Conservation (phyloP, 2,329 filamentous ascomycete genomes). For the Dryadomyces sulphureus region DNA sequence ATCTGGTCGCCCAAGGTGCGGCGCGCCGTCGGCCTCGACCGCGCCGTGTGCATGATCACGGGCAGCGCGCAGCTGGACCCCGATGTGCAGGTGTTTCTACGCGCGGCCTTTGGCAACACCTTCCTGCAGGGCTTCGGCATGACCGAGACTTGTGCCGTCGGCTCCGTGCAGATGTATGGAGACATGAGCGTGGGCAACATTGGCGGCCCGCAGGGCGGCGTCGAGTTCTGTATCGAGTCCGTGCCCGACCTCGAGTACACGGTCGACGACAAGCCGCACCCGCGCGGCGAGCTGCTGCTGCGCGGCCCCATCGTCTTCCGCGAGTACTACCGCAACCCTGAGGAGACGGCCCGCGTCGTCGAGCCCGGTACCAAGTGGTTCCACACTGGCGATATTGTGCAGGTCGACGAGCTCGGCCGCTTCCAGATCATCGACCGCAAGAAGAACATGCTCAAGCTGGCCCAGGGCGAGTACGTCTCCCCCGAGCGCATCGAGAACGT, state of each 20-base stretch:
- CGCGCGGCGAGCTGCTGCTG: constrained; percentile 78
- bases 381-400: constrained; percentile 83
- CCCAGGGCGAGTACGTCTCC: constrained; percentile 95
- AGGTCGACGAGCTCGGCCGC: constrained; percentile 71
- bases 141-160: constrained; percentile 81
- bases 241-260: constrained; percentile 92
- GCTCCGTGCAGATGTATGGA: constrained; percentile 49
- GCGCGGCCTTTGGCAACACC: constrained; percentile 63
- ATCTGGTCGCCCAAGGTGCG: constrained; percentile 86
- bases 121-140: constrained; percentile 85
- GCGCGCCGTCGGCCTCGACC: constrained; percentile 68
- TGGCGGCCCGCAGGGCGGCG: constrained; percentile 50
- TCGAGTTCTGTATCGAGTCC: constrained; percentile 69
- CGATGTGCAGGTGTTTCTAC: constrained; percentile 74
- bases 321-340: constrained; percentile 81
- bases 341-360: constrained; percentile 70
- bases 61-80: constrained; percentile 88
- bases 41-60: constrained; percentile 58
- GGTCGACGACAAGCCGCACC: constrained; percentile 72
- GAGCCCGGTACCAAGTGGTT: constrained; percentile 83
- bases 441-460: constrained; percentile 98
- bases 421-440: constrained; percentile 90
- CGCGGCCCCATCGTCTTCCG: constrained; percentile 68
- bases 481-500: constrained; percentile 96
- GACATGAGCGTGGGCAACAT: constrained; percentile 74